Evolutionary conservation across 1,139 yeast genomes (phyloP), one percentile per base, ranked within the genome.

Genomic region (Sugiyamaella japonica): DNA sequence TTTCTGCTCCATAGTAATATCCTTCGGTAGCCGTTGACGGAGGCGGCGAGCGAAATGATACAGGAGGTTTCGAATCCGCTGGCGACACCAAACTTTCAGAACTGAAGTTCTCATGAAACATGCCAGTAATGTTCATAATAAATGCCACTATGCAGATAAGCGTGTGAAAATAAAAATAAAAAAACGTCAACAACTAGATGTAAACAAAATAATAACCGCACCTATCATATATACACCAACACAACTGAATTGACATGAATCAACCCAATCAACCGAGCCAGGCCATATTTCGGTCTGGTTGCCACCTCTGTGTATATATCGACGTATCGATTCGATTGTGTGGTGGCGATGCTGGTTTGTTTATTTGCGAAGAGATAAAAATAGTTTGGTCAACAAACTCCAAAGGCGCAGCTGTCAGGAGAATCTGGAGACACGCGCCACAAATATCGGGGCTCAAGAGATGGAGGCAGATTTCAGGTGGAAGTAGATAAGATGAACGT

Each of bases 91-190:
- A 40, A 44, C 56, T 53, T 16, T 53, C 56, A 10, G 56, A 43
- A 17, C 56, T 53, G 50, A 53, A 53, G 43, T 53, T 53, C 29
- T 53, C 56, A 40, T 53, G 56, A 39, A 53, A 53, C 56, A 53
- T 53, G 20, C 42, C 32, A 15, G 23, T 7, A 8, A 20, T 36
- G 25, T 7, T 20, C 13, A n/a, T 23, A 36, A 45, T 2, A 9
- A 34, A 25, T 29, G 34, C 6, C 6, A 3, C 34, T 29, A 29
- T 29, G 34, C 34, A 29, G 34, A 29, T 20, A 20, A 20, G 25
- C 25, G 36, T 7, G 7, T 13, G n/a, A 39, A 17, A 20, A 23
- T 9, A 10, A n/a, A 40, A 28, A 28, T 10, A 3, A 40, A 8
- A 16, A 10, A 10, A 23, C 17, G 25, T 44, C 34, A 3, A 10